Evolutionary conservation across 177 flowering plant species (phyloP), one percentile per base, ranked within the genome.

Genomic region (Telopea speciosissima): DNA sequence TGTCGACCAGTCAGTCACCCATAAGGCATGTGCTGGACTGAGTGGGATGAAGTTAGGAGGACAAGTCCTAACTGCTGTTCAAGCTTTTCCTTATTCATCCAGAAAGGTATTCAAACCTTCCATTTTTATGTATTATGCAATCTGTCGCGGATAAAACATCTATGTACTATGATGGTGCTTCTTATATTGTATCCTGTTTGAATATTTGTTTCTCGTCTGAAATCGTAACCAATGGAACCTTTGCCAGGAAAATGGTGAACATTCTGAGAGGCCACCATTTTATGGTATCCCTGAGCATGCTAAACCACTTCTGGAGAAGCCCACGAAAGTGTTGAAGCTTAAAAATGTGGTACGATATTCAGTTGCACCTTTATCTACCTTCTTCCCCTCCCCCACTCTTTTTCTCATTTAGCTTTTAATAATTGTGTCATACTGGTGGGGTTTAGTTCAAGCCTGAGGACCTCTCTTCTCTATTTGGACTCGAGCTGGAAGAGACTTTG

Each of bases 11-110:
- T 86, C 92, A 68, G 78, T 90, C 68, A 88, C 97, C 69, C 80
- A 71, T 25, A 96, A 87, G 81, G 99, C 98, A 58, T 91, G 97
- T 83, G 95, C 97, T 74, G 98, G 93, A 58, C 77, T 96, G 74
- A 90, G 87, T 83, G 99, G 99, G 68, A 87, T 96, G 93, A 96
- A 82, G 83, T 76, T 96, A 67, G 97, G 92, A 70, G 99, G 98
- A 63, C 77, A 80, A 82, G 81, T 89, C 24, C 72, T 93, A 56
- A 93, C 92, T 72, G 99, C 76, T 2, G 84, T 90, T 73, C 93
- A 82, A 80, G 96, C 96, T 71, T 10, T 73, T 80, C 91, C 86
- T 23, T 67, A 78, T 77, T 82, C 76, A 74, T 70, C 78, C 12
- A 19, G 73, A 33, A 69, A 77, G 89, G 96, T 92, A 83, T 28